Evolutionary conservation across 2,329 filamentous ascomycete species (phyloP).

Genomic region (Plectosphaerella sp.): DNA sequence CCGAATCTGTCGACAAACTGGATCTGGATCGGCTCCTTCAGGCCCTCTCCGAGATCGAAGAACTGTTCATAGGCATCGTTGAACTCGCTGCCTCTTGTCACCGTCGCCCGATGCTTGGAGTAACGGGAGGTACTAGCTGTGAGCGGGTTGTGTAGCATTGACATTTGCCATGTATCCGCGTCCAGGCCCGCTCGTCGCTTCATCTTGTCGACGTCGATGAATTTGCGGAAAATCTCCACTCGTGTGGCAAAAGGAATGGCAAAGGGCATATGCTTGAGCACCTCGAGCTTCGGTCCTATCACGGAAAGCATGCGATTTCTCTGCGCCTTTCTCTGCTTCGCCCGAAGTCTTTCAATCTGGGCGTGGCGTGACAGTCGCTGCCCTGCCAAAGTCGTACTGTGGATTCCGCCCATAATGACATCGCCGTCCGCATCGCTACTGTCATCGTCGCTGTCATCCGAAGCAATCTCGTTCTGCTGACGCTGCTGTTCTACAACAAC

Average conservation of each 20-base stretch:
- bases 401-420: conserved; percentile 10
- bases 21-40: conserved; percentile 96
- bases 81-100: conserved; percentile 75
- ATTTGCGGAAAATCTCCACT: conserved; percentile 89
- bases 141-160: conserved; percentile 12
- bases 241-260: conserved; percentile 89
- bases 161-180: conserved; percentile 31
- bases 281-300: conserved; percentile 81
- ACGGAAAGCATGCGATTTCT: conserved; percentile 70
- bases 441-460: conserved; percentile 29
- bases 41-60: conserved; percentile 70
- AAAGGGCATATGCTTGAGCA: conserved; percentile 94
- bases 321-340: conserved; percentile 61
- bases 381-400: conserved; percentile 36
- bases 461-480: conserved; percentile 53
- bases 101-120: conserved; percentile 68
- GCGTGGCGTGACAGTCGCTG: conserved; percentile 59
- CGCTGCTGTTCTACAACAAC: conserved; percentile 87
- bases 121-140: conserved; percentile 32
- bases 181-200: conserved; percentile 61
- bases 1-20: conserved; percentile 92
- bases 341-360: conserved; percentile 58
- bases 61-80: conserved; percentile 83
- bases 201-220: conserved; percentile 78
- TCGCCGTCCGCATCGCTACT: conserved; percentile 18